Percentiles rank a stretch among this genome's conserved stretches.
phyloP scores from a whole-genome alignment of 202 grass and related monocot species.

The Bolboschoenoplectus hybrid region DNA sequence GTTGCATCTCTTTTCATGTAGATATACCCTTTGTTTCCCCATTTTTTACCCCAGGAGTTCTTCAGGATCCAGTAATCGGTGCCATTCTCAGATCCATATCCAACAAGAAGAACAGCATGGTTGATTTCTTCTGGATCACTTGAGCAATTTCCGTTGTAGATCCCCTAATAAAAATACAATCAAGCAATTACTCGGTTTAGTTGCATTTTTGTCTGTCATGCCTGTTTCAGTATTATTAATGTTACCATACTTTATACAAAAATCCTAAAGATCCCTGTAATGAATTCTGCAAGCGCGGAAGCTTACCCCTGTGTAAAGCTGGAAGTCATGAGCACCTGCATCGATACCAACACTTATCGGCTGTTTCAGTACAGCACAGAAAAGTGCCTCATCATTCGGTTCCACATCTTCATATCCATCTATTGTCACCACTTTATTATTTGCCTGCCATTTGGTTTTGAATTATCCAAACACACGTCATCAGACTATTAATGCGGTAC shows the following conservation, averaged over 20 bases:
- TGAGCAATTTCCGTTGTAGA: slow-evolving; percentile 35
- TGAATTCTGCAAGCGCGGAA: neutral
- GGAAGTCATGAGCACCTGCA: neutral
- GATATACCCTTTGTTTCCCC: slow-evolving; percentile 47
- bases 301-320: slow-evolving; percentile 34
- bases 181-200: neutral
- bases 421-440: slow-evolving; percentile 32
- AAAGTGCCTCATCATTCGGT: slow-evolving; percentile 15
- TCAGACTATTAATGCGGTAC: neutral
- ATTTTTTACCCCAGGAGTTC: slow-evolving; percentile 45
- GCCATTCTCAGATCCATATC: slow-evolving; percentile 36
- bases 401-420: slow-evolving; percentile 31
- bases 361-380: slow-evolving; percentile 36
- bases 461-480: neutral
- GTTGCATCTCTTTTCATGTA: slow-evolving; percentile 26
- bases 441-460: slow-evolving; percentile 8
- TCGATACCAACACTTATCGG: slow-evolving; percentile 43
- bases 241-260: slow-evolving; percentile 3
- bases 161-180: slow-evolving; percentile 28
- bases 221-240: too few species aligned
- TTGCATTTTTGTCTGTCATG: neutral
- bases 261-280: slow-evolving; percentile 12
- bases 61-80: slow-evolving; percentile 47
- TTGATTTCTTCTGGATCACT: slow-evolving; percentile 30
- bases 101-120: slow-evolving; percentile 41